These are phyloP conservation scores for Colletotrichum coccodes DNA, from an alignment of 2,329 filamentous ascomycete genomes.

Conservation along the genomic window DNA sequence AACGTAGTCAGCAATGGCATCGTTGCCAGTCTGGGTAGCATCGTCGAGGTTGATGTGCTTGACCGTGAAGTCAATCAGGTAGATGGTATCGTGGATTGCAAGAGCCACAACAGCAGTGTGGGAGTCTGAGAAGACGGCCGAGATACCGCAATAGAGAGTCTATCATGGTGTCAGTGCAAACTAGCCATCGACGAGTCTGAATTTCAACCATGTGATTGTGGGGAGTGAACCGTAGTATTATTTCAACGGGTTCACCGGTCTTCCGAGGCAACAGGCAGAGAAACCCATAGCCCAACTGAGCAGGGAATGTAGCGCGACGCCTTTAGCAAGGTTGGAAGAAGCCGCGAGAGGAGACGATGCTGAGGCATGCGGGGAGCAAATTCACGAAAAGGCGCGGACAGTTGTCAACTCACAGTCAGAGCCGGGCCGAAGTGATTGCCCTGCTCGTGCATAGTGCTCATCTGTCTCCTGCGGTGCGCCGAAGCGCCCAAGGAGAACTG, in stretches of 20 bases:
- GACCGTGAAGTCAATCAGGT: slow-evolving; percentile 78
- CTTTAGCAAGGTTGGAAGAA: not conserved
- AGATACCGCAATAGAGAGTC: slow-evolving; percentile 72
- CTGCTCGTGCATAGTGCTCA: slow-evolving; percentile 56
- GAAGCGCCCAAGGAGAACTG: slow-evolving; percentile 57
- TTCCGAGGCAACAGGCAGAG: not conserved
- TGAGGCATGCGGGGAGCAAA: not conserved
- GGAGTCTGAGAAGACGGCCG: slow-evolving; percentile 62
- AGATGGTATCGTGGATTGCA: slow-evolving; percentile 78
- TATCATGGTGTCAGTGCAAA: slow-evolving; percentile 38
- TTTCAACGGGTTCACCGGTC: not conserved
- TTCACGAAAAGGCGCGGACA: not conserved
- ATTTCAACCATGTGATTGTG: no score
- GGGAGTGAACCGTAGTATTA: not conserved
- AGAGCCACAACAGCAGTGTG: slow-evolving; percentile 69
- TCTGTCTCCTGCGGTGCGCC: slow-evolving; percentile 56
- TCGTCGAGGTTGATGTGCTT: slow-evolving; percentile 62
- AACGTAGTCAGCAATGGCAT: slow-evolving; percentile 69
- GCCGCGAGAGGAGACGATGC: not conserved
- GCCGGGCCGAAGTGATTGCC: slow-evolving; percentile 55
- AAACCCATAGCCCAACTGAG: not conserved
- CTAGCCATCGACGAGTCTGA: no score
- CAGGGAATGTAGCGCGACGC: not conserved
- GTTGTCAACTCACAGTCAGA: slow-evolving; percentile 51
- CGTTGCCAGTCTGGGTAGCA: slow-evolving; percentile 48